phyloP scores from a whole-genome alignment of 2,329 filamentous ascomycete species.

The Aphanocladium album region DNA sequence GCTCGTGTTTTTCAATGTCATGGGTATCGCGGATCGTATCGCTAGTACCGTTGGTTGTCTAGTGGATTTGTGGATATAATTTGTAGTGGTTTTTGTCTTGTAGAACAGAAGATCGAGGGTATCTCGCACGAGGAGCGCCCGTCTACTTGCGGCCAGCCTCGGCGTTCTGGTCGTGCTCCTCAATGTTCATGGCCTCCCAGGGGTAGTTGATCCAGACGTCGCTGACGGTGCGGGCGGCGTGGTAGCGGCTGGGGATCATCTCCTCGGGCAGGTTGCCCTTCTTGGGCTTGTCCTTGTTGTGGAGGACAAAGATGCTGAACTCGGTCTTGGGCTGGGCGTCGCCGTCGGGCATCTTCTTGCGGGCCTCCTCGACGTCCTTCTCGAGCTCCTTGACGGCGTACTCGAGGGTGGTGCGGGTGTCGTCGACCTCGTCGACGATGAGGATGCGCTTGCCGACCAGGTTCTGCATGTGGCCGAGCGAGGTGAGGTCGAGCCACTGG shows the following conservation, averaged over 20 bases:
- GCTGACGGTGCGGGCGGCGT: conserved; percentile 80
- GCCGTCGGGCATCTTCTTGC: conserved; percentile 67
- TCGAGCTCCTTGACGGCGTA: conserved; percentile 89
- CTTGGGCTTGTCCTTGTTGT: conserved; percentile 98
- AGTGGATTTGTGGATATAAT: conserved; percentile 1
- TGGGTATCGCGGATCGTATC: conserved; percentile 2
- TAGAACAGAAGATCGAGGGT: not conserved
- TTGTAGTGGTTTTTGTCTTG: not conserved
- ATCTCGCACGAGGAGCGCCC: not conserved
- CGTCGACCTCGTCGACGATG: conserved; percentile 93
- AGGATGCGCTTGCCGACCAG: conserved; percentile 86
- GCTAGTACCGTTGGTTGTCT: not conserved
- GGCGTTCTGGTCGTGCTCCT: conserved; percentile 66
- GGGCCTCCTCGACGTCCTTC: conserved; percentile 85
- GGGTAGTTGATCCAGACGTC: conserved; percentile 99
- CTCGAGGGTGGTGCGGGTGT: conserved; percentile 89
- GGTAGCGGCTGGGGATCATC: conserved; percentile 73
- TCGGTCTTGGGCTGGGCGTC: conserved; percentile 63
- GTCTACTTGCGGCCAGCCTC: conserved; percentile 1
- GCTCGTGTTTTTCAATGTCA: not conserved
- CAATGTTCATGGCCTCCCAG: conserved; percentile 93
- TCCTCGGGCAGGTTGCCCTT: conserved; percentile 78
- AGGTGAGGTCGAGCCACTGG: conserved; percentile 92
- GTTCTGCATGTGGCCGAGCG: conserved; percentile 77
- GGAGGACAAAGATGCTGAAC: conserved; percentile 93